Percentiles rank a stretch among this genome's conserved stretches.
These are phyloP conservation scores for Entoloma clypeatum DNA, from an alignment of 1,284 basidiomycete species.

Conservation along the genomic window DNA sequence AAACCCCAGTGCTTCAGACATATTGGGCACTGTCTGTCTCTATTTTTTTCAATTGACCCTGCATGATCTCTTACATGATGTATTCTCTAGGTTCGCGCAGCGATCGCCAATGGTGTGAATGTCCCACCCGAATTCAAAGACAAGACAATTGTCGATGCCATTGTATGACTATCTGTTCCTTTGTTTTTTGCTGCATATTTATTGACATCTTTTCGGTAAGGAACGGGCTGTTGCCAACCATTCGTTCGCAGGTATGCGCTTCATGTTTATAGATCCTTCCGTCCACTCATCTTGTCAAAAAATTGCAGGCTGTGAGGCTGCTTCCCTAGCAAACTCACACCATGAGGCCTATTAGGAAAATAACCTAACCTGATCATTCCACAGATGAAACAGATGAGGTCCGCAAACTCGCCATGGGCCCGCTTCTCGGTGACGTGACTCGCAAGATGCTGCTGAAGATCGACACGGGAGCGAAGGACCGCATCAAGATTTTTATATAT, in stretches of 20 bases:
- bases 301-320: conserved; percentile 37
- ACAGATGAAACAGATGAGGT: conserved; percentile 73
- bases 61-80: neutral
- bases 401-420: conserved; percentile 74
- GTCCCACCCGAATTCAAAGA: conserved; percentile 71
- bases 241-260: conserved; percentile 66
- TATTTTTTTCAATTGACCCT: neutral
- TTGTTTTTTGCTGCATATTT: neutral
- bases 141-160: conserved; percentile 48
- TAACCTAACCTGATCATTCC: no score
- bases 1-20: conserved; percentile 71
- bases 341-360: no score
- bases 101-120: conserved; percentile 65
- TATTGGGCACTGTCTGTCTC: conserved; percentile 66
- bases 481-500: conserved; percentile 62
- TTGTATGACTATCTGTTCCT: conserved; percentile 41
- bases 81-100: conserved; percentile 51
- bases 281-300: conserved; percentile 1
- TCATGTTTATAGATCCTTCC: neutral
- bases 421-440: conserved; percentile 60
- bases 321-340: conserved; percentile 3
- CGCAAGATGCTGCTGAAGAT: conserved; percentile 58
- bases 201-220: conserved; percentile 36
- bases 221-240: conserved; percentile 74
- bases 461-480: conserved; percentile 40